Base-by-base conservation (phyloP, 352 stramenopile species). In the Phytophthora rubi region DNA sequence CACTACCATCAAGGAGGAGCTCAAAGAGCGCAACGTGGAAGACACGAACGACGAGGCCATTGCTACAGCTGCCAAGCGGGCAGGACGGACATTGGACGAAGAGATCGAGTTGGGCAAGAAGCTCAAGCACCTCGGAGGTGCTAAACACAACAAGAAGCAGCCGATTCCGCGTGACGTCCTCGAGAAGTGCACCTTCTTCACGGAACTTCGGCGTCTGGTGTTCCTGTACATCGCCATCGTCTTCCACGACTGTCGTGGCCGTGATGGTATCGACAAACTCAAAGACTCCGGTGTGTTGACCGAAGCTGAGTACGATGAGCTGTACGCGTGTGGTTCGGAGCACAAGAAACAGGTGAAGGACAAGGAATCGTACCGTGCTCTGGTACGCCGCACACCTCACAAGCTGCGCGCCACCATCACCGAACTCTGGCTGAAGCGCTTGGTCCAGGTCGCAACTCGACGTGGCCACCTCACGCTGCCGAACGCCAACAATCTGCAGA, bases 181-280 rank as follows among this genome's bases (percentile, higher is more conserved):
- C 3, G 83, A 91, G 63, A 91, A 91, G 62, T 91, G 81, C 56
- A 86, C 81, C 30, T 91, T 92, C 67, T 88, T 90, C 71, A 85
- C 74, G 0, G 85, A 92, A 52, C 54, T 92, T 15, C 85, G 85
- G 7, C 85, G 85, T 7, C 78, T 92, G 30, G 85, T 92, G 61
- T 92, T 90, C 49, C 56, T 92, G 37, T 92, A 92, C 70, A 89
- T 92, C 37, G 82, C 85, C n/a, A 92, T 92, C 65, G 79, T 92
- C 12, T 90, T 92, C 59, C 85, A 92, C 67, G 83, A 90, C 60
- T 90, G 78, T 26, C 81, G 85, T 23, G 85, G 81, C 16, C 71
- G 71, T 32, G 81, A 91, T 16, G 81, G 78, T 12, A 89, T 91
- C 35, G 83, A 88, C 32, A 81, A 75, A 48, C 77, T 91, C 62